These are phyloP conservation scores for Parathielavia hyrcaniae DNA, from an alignment of 495 filamentous ascomycete genomes.

Conservation along the genomic window DNA sequence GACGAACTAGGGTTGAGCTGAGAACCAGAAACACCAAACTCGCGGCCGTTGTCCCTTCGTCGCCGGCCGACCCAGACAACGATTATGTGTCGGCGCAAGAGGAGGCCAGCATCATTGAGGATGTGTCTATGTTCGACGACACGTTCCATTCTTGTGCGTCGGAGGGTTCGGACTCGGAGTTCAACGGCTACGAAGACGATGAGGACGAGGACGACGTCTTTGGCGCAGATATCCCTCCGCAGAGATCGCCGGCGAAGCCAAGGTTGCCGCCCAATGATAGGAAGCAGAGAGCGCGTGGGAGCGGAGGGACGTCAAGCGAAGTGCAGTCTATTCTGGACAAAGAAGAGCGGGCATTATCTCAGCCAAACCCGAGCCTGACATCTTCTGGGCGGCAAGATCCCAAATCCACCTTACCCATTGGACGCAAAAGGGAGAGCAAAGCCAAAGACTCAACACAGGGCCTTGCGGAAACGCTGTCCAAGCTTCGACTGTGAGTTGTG, in stretches of 20 bases:
- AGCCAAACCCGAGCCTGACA: neutral
- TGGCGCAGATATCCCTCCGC: neutral
- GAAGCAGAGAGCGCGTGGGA: neutral
- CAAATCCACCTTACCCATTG: neutral
- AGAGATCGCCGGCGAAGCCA: conserved; percentile 8
- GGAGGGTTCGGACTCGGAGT: conserved; percentile 17
- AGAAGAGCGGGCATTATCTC: neutral
- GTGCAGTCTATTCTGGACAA: neutral
- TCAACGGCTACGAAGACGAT: conserved; percentile 14
- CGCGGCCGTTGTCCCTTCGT: conserved; percentile 13
- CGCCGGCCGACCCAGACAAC: conserved; percentile 15
- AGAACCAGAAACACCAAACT: conserved; percentile 23
- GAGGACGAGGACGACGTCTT: conserved; percentile 18
- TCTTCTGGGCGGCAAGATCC: neutral
- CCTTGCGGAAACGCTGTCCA: conserved; percentile 24
- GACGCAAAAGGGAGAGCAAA: neutral
- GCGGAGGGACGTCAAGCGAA: neutral
- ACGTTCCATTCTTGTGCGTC: conserved; percentile 17
- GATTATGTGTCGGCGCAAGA: conserved; percentile 24
- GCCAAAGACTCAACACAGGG: conserved; percentile 11
- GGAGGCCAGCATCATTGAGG: conserved; percentile 24
- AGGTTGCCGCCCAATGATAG: neutral
- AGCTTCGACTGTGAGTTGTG: conserved; percentile 21
- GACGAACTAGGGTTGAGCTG: conserved; percentile 16
- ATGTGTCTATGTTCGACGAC: conserved; percentile 22